Evolutionary conservation across 2,329 filamentous ascomycete species (phyloP), one percentile per base, ranked within the genome.

Genomic region (Botrytis paeoniae): DNA sequence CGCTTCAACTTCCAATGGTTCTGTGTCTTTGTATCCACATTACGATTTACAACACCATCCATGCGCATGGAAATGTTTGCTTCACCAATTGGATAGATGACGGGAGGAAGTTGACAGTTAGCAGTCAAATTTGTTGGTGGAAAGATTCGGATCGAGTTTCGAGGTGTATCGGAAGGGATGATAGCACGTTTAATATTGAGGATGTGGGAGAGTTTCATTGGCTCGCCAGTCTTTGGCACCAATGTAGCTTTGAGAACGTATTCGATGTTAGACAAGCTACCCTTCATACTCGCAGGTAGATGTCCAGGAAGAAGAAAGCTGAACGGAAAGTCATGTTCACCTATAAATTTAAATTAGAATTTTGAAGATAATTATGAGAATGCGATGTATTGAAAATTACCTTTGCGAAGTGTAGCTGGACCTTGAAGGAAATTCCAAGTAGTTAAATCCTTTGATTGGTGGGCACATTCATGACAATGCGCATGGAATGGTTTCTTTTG

Each of bases 41-140:
- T 93, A 76, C 84, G 84, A 76, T 89, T 92, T 60, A 94, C 89
- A 71, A 98, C 89, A n/a, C 95, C 95, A 75, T 95, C 93, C 76
- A 99, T 88, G 70, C 91, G 91, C 83, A 98, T 90, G 63, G 89
- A 87, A 68, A 98, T 87, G 18, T 87, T 92, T 83, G 97, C 95
- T 78, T 89, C 90, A 78, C 93, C 93, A 74, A 95, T 93, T 8
- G 95, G 94, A 83, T 97, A 92, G 75, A 98, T 91, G 76, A 97
- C 89, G 54, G 93, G 89, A 64, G 92, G 92, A 76, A 97, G 91
- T 79, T 93, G 91, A 75, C 96, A 92, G 79, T 91, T 91, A 73
- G 94, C 93, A 77, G 93, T 95, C 79, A 99, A 91, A 83, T 97
- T 96, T 77, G 96, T 99, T 0, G 96, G 95, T 65, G 95, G 96